Conservation (phyloP, 495 filamentous ascomycete species). For the Pyrenula massariospora region DNA sequence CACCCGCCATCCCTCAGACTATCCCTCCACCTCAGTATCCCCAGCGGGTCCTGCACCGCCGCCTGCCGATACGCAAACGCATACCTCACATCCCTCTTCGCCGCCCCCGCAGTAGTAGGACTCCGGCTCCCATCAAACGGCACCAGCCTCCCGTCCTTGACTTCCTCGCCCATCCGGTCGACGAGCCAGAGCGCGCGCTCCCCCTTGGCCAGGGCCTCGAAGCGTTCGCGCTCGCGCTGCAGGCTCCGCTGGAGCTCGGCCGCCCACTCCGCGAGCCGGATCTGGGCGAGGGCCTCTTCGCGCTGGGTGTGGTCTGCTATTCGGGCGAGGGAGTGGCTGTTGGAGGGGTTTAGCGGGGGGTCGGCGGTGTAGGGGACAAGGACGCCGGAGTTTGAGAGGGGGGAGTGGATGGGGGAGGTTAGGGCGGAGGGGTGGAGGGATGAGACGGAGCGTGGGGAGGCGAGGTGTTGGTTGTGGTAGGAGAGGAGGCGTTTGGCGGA, state of each 20-base stretch:
- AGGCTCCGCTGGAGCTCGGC: conserved; percentile 76
- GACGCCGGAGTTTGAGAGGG: conserved; percentile 12
- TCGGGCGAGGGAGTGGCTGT: conserved; percentile 57
- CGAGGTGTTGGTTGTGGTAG: conserved; percentile 10
- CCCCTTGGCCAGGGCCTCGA: conserved; percentile 54
- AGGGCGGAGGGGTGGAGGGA: conserved; percentile 2
- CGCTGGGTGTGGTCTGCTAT: conserved; percentile 59
- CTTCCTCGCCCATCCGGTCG: conserved; percentile 60
- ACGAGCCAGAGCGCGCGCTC: conserved; percentile 74
- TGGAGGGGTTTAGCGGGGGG: conserved; percentile 13
- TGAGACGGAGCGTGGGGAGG: neutral
- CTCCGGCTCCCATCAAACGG: conserved; percentile 23
- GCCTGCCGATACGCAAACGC: conserved; percentile 16
- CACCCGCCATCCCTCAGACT: conserved; percentile 54
- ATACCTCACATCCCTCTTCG: conserved; percentile 14
- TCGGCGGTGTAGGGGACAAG: conserved; percentile 4
- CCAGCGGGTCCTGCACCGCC: conserved; percentile 60
- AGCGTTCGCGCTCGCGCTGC: conserved; percentile 68
- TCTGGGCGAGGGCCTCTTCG: conserved; percentile 64
- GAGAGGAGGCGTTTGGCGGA: conserved; percentile 75
- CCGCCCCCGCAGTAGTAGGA: conserved; percentile 10
- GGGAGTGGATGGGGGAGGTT: neutral
- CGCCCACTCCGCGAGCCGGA: conserved; percentile 82
- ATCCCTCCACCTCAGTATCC: conserved; percentile 58
- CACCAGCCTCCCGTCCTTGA: conserved; percentile 59